Base-by-base conservation (phyloP, 2,329 filamentous ascomycete genomes). In the Thielaviopsis musarum region DNA sequence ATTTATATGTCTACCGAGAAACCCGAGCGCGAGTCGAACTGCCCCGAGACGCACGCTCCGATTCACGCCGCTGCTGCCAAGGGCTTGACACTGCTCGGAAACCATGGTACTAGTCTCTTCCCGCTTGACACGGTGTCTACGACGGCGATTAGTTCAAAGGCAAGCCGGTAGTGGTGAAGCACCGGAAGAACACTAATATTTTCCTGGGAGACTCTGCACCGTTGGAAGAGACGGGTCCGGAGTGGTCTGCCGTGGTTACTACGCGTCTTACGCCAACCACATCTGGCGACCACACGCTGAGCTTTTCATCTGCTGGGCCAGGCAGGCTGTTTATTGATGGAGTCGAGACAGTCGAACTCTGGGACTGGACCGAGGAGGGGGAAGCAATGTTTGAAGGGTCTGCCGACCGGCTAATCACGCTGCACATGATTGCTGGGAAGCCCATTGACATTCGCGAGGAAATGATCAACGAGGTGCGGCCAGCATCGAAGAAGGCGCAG, bases 301-400 rank as follows among this genome's bases (percentile, higher is more conserved):
- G 82, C 62, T 84, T 84, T 67, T 83, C 83, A 69, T 83, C 78
- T 53, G 82, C 85, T 7, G 83, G 83, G 0, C 81, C 82, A 0
- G 83, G 82, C 3, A 76, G 73, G 63, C 69, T 87, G 54, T 82
- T 77, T 63, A 69, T 86, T 55, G 71, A 86, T 59, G 81, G 78
- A 5, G 72, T 78, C 63, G 66, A 84, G 15, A 75, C 78, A 19
- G 76, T 85, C 52, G 81, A 86, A 64, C 75, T 84, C 2, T 85
- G 82, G 83, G 73, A 86, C 64, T 86, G 82, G 83, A 83, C 77
- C 0, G 81, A 85, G 62, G 78, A 83, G 64, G 82, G 83, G 22
- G 82, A 85, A 67, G 82, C 83, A 28, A 85, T 86, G 83, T 86
- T 85, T 65, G 82, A 83, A 48, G 82, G 81, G 15, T 85, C 82